Evolutionary conservation across 331 rosid genomes (phyloP), one percentile per base, ranked within the genome.

Genomic region (Spiraea crenata): DNA sequence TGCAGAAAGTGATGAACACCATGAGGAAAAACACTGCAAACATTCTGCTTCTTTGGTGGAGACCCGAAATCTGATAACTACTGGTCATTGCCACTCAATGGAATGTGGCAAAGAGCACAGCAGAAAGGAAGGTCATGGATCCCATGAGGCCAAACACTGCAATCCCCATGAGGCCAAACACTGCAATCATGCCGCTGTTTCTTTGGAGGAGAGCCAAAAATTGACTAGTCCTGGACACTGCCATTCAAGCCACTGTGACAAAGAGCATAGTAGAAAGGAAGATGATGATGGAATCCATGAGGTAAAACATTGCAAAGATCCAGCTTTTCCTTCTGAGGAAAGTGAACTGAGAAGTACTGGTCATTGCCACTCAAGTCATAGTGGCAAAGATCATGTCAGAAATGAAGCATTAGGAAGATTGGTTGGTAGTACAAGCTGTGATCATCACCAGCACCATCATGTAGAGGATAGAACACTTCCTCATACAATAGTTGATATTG

Each of bases 341-440:
- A 58, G 59, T 40, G 47, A 47, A 6, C 9, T 19, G 6, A 35
- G 19, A 40, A 71, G 34, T 68, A 11, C 38, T 10, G 56, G 55
- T 45, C 85, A 84, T 46, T 72, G 77, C 68, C 88, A 81, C 73
- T 63, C 73, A 25, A 84, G 15, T 70, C 67, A 68, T 16, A 70
- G 62, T 61, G 71, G 56, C 69, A 71, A 83, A 78, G 74, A 45
- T 11, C 79, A 63, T 17, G 25, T 9, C 12, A 66, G 20, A 39
- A 50, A 55, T 35, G 84, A 39, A 63, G 47, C 49, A 34, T 12
- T 16, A 49, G 71, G 13, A 55, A 56, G 64, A 38, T 51, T 7
- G 19, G 65, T 11, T 41, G 60, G 20, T 41, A 56, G 20, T 61
- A 54, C 74, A 73, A 57, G 65, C 57, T 80, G 71, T 40, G 81